Percentiles rank a stretch among this genome's conserved stretches.
Conservation (phyloP, 1,284 basidiomycete species). For the Microbotryomycetes sp. region DNA sequence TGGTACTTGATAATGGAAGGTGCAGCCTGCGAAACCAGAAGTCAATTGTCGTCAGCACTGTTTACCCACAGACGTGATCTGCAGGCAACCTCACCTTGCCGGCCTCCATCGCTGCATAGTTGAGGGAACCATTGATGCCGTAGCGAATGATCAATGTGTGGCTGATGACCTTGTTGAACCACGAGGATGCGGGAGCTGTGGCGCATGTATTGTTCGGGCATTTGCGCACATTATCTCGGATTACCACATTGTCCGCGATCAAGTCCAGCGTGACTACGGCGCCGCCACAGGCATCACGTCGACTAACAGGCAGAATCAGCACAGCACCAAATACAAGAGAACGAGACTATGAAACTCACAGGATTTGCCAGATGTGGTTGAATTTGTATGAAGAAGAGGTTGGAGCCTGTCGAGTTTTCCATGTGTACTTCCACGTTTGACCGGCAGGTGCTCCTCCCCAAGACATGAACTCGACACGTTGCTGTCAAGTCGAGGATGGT, state of each 20-base stretch:
- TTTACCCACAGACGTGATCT: no score
- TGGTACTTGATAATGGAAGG: constrained; percentile 9
- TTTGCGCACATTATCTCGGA: constrained; percentile 3
- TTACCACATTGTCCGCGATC: background rate
- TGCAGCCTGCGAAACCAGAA: no score
- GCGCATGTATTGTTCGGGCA: background rate
- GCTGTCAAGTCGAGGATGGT: constrained; percentile 5
- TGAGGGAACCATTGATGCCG: constrained; percentile 15
- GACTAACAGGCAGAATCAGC: background rate
- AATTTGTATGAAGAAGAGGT: constrained; percentile 11
- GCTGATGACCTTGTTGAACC: constrained; percentile 12
- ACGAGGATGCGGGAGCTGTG: background rate
- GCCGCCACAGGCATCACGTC: constrained; percentile 23
- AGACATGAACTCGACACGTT: constrained; percentile 29
- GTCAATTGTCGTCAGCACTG: no score
- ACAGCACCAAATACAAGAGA: background rate
- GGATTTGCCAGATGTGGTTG: constrained; percentile 20
- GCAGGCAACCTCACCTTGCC: background rate
- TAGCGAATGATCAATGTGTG: constrained; percentile 18
- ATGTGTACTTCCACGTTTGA: constrained; percentile 28
- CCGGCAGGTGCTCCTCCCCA: constrained; percentile 28
- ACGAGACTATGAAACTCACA: constrained; percentile 1
- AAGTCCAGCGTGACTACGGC: constrained; percentile 26
- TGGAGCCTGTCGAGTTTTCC: constrained; percentile 19
- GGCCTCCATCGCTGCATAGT: constrained; percentile 14